These are phyloP conservation scores for Litchi chinensis DNA, from an alignment of 345 rosid genomes.

Conservation along the genomic window DNA sequence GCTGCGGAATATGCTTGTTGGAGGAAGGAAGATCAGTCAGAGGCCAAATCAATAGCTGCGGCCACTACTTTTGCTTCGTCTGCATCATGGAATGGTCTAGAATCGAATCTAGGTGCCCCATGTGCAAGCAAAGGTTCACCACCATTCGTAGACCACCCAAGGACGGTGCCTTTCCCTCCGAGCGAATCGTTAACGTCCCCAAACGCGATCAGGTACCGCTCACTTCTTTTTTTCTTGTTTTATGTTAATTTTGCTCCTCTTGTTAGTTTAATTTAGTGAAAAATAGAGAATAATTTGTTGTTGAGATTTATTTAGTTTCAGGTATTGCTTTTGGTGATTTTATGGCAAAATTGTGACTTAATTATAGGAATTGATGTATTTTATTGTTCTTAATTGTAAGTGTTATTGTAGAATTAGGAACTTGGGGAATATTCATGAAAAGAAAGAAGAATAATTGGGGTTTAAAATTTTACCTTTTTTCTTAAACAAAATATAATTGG, in stretches of 20 bases:
- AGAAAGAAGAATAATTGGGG: neutral
- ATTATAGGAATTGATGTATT: neutral
- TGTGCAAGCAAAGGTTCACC: slow-evolving; percentile 60
- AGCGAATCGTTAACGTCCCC: slow-evolving; percentile 46
- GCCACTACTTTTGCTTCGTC: slow-evolving; percentile 64
- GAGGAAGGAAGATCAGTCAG: slow-evolving; percentile 45
- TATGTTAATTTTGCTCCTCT: neutral
- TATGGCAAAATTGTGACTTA: no score
- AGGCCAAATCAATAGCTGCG: slow-evolving; percentile 61
- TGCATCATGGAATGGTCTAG: slow-evolving; percentile 73
- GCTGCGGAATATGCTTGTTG: slow-evolving; percentile 58
- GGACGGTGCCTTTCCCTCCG: slow-evolving; percentile 36
- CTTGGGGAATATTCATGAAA: neutral
- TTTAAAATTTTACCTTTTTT: no score
- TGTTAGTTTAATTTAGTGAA: neutral
- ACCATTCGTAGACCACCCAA: slow-evolving; percentile 42
- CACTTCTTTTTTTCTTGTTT: neutral
- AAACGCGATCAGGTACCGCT: slow-evolving; percentile 51
- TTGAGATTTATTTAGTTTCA: neutral
- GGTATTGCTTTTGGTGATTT: neutral
- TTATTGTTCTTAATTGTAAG: neutral
- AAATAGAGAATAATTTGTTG: neutral
- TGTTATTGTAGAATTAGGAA: neutral
- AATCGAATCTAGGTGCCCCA: slow-evolving; percentile 62
- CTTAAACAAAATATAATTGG: neutral